phyloP scores from a whole-genome alignment of 2,329 filamentous ascomycete genomes.

The Zymoseptoria passerinii region DNA sequence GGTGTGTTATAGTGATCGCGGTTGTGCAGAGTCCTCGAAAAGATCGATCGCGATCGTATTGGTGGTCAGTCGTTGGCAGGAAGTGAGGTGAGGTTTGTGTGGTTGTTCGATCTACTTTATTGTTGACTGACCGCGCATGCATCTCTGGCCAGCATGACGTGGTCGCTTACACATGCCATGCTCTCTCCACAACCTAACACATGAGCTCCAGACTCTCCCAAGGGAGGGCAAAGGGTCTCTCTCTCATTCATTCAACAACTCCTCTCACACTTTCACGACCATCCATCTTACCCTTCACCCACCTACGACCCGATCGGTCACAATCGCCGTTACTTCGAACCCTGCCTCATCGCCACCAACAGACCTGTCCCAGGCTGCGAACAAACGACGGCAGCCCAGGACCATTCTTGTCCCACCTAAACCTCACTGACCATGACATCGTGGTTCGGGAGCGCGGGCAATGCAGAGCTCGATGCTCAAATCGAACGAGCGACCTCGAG shows the following conservation, averaged over 20 bases:
- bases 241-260: neutral
- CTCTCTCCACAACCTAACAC: neutral
- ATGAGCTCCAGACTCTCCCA: neutral
- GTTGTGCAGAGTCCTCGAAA: neutral
- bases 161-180: neutral
- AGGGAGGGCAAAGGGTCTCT: neutral
- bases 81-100: neutral
- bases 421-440: constrained; percentile 64
- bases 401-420: neutral
- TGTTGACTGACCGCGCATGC: neutral
- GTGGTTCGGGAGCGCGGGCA: constrained; percentile 80
- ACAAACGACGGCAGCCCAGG: neutral
- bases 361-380: neutral
- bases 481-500: constrained; percentile 91
- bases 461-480: constrained; percentile 90
- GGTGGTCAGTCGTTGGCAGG: neutral
- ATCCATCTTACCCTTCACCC: neutral
- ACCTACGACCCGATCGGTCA: neutral
- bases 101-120: neutral
- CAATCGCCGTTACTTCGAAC: neutral
- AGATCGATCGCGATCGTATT: neutral
- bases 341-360: neutral
- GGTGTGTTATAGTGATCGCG: neutral
- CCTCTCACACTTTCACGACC: neutral
- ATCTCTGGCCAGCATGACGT: neutral